A percentile compares a stretch with the other conserved stretches of the same genome.
These are phyloP conservation scores for Paraphoma chrysanthemicola DNA, from an alignment of 2,329 filamentous ascomycete genomes.

Conservation along the genomic window DNA sequence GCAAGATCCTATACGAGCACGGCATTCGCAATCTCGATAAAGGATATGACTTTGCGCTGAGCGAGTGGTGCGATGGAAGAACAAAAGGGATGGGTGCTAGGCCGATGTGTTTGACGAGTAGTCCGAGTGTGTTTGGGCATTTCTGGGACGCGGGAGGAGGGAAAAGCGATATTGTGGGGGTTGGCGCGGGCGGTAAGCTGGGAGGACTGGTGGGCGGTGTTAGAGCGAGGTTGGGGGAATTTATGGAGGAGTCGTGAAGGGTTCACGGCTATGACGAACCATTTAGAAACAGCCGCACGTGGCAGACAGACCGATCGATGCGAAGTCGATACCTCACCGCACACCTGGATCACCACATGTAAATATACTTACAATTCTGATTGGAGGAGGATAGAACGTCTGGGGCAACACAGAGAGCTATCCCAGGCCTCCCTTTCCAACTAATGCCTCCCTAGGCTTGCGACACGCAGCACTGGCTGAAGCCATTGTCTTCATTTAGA, in stretches of 20 bases:
- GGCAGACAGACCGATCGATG: background rate
- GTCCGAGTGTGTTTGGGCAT: constrained; percentile 33
- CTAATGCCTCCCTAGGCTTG: no score
- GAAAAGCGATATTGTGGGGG: constrained; percentile 29
- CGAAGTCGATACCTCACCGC: no score
- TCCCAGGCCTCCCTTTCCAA: no score
- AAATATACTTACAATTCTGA: no score
- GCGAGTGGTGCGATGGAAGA: constrained; percentile 27
- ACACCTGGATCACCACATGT: no score
- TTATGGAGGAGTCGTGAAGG: constrained; percentile 17
- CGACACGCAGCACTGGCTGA: no score
- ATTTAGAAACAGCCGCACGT: constrained; percentile 15
- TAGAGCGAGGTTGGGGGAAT: constrained; percentile 24
- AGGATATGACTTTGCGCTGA: constrained; percentile 32
- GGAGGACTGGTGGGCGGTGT: constrained; percentile 27
- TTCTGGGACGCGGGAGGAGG: constrained; percentile 16
- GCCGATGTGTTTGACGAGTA: constrained; percentile 33
- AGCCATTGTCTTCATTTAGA: no score
- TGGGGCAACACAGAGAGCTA: no score
- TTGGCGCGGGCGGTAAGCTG: constrained; percentile 13
- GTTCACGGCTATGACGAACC: no score
- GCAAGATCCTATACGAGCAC: constrained; percentile 37
- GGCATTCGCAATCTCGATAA: constrained; percentile 32
- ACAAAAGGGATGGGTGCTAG: constrained; percentile 29
- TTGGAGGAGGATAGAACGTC: no score